Base-by-base conservation (phyloP, 2,329 filamentous ascomycete genomes). In the Clonostachys solani region DNA sequence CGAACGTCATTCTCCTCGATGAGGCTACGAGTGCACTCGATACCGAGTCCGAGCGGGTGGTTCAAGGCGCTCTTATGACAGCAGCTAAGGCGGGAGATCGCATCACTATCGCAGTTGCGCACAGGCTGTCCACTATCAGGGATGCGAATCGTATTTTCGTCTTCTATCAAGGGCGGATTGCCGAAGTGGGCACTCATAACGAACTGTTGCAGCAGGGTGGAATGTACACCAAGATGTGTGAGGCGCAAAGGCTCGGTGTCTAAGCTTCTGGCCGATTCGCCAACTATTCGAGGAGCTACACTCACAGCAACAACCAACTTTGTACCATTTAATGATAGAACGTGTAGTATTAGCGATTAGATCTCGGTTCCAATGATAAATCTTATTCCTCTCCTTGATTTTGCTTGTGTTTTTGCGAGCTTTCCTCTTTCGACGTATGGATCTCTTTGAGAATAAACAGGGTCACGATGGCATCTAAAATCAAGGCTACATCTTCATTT, bases 111-210 rank as follows among this genome's bases (percentile, higher is more conserved):
- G 89, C 92, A 6, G 97, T 99, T 65, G 94, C 94, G 40, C 94
- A 99, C 70, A 86, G 94, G 56, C 76, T 99, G 9, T 96, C 91
- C 1, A 99, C 94, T 6, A 96, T 99, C 71, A 91, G 84, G 66
- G 85, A 91, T 52, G 92, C 92, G 0, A 87, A 97, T 66, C 96
- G 96, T 59, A 99, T 99, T 55, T 89, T 97, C 12, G 92, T 96
- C 53, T 92, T 99, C 85, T 79, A 84, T 6, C 70, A 84, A 51
- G 94, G 94, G 13, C 72, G 77, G n/a, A 95, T 99, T 50, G 77
- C 95, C 12, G 94, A 99, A 66, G 91, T 96, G 65, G 94, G 94
- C 45, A 92, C 82, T 0, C 94, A 97, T 62, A 81, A 92, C 49
- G 77, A 87, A 13, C 77, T 99, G 12, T 72, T 97, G 4, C 81